Conservation (phyloP, 129 eudicot genomes). For the Erigeron canadensis region DNA sequence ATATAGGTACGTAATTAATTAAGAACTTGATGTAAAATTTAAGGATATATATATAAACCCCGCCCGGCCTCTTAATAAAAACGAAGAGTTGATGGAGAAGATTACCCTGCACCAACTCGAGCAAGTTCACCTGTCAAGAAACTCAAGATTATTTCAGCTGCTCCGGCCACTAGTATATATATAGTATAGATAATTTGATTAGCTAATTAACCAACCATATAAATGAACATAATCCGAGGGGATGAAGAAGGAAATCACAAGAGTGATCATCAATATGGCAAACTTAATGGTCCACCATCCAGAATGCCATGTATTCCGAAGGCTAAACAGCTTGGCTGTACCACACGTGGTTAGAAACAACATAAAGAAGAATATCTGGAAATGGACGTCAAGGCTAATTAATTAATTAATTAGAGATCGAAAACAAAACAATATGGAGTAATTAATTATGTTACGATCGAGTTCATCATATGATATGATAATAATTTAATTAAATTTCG, state of each 20-base stretch:
- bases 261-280: slow-evolving; percentile 43
- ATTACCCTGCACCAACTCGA: slow-evolving; percentile 98
- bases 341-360: slow-evolving; percentile 70
- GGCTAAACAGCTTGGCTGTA: slow-evolving; percentile 53
- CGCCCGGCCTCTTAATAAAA: background rate
- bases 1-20: slow-evolving; percentile 21
- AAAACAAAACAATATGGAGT: too few relatives aligned
- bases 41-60: too few relatives aligned
- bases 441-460: too few relatives aligned
- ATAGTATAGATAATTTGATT: too few relatives aligned
- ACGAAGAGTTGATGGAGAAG: slow-evolving; percentile 16
- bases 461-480: background rate
- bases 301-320: slow-evolving; percentile 81
- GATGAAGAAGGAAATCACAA: slow-evolving; percentile 72
- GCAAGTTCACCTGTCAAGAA: slow-evolving; percentile 86
- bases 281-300: slow-evolving; percentile 76
- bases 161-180: too few relatives aligned
- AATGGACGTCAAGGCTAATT: slow-evolving; percentile 45
- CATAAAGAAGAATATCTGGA: slow-evolving; percentile 75
- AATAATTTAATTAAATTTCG: too few relatives aligned
- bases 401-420: too few relatives aligned
- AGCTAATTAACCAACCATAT: slow-evolving; percentile 54
- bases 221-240: slow-evolving; percentile 67
- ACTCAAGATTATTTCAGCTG: too few relatives aligned
- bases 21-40: slow-evolving; percentile 4